phyloP scores from a whole-genome alignment of 345 rosid species.

The Pugionium cornutum region DNA sequence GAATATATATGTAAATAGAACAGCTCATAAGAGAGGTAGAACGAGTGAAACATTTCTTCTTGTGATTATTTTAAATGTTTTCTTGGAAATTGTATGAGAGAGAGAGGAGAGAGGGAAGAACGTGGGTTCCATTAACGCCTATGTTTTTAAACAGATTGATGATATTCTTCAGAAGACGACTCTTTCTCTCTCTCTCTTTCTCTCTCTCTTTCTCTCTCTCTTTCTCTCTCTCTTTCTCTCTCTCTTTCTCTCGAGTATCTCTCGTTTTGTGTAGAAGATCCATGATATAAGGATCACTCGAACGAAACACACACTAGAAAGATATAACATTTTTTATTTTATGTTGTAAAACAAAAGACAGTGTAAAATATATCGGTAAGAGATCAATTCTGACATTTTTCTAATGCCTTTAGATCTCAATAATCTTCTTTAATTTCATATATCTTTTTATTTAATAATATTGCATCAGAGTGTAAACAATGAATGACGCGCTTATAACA shows the following conservation, averaged over 20 bases:
- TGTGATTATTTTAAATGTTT: constrained; percentile 14
- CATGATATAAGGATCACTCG: constrained; percentile 8
- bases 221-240: too few species aligned
- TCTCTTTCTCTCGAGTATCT: background rate
- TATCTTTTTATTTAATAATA: background rate
- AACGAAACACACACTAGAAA: background rate
- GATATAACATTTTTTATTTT: background rate
- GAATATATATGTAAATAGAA: background rate
- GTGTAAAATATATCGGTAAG: background rate
- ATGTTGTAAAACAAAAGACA: background rate
- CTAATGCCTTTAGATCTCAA: constrained; percentile 1
- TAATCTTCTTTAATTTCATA: background rate
- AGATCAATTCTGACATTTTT: constrained; percentile 14
- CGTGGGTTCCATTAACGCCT: constrained; percentile 43
- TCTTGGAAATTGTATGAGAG: constrained; percentile 35
- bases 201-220: background rate
- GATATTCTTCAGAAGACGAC: background rate
- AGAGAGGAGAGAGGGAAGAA: constrained; percentile 19
- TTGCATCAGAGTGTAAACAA: background rate
- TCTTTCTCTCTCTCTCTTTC: background rate
- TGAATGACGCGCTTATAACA: constrained; percentile 12
- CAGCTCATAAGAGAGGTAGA: constrained; percentile 29
- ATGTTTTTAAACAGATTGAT: constrained; percentile 5
- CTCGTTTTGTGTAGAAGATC: constrained; percentile 24
- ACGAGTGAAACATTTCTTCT: constrained; percentile 29